These are phyloP conservation scores for Fomitiporia mediterranea DNA, from an alignment of 1,284 basidiomycete genomes.

Conservation along the genomic window DNA sequence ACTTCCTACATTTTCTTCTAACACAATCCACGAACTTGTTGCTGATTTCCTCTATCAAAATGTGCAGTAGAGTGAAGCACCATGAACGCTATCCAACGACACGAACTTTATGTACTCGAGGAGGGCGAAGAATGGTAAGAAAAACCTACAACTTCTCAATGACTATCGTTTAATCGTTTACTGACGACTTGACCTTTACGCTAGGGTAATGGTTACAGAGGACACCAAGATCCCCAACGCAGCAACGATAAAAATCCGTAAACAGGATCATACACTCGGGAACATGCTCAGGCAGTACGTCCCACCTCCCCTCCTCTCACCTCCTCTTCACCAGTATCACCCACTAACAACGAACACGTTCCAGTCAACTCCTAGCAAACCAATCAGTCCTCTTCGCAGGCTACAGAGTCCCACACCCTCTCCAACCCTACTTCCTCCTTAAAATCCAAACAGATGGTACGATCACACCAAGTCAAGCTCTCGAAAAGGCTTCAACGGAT, in stretches of 20 bases:
- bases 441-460: constrained; percentile 95
- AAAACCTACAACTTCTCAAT: constrained; percentile 2
- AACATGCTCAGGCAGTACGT: constrained; percentile 94
- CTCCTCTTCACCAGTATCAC: not conserved
- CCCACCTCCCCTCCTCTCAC: constrained; percentile 6
- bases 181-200: no score
- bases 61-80: no score
- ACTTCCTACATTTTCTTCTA: constrained; percentile 19
- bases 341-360: not conserved
- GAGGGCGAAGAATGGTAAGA: constrained; percentile 91
- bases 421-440: constrained; percentile 90
- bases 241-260: constrained; percentile 88
- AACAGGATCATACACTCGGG: constrained; percentile 96
- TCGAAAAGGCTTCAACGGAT: constrained; percentile 81
- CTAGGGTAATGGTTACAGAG: constrained; percentile 87
- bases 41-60: no score
- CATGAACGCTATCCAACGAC: constrained; percentile 93
- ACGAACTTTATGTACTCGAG: constrained; percentile 87
- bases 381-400: constrained; percentile 91
- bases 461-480: constrained; percentile 75
- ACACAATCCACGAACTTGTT: constrained; percentile 8
- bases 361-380: constrained; percentile 82
- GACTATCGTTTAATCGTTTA: not conserved
- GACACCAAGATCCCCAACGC: constrained; percentile 98
- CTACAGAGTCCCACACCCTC: constrained; percentile 96